Percentiles rank a stretch among this genome's conserved stretches.
phyloP scores from a whole-genome alignment of 192 early-diverging fungal species.

The Kickxella alabastrina region DNA sequence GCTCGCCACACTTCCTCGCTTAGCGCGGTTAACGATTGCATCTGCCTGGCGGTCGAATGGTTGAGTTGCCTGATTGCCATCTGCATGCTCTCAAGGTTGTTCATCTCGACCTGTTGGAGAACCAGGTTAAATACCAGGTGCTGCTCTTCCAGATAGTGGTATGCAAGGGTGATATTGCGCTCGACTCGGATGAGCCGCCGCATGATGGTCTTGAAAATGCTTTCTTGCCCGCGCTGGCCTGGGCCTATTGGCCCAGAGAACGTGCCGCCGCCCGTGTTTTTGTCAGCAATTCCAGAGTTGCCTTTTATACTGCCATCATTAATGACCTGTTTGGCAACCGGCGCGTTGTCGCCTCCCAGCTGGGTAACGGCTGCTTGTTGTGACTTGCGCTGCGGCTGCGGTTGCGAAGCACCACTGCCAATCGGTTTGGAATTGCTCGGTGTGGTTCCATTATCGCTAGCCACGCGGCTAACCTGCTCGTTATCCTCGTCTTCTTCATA shows the following conservation, averaged over 20 bases:
- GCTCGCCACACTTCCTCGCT: constrained; percentile 55
- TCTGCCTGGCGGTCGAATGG: constrained; percentile 58
- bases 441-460: not conserved
- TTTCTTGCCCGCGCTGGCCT: constrained; percentile 61
- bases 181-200: constrained; percentile 77
- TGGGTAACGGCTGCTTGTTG: no score
- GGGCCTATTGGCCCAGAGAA: no score
- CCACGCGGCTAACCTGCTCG: not conserved
- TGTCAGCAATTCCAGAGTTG: no score
- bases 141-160: constrained; percentile 75
- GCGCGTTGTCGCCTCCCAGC: no score
- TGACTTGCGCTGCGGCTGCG: no score
- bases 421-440: not conserved
- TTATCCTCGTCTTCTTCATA: not conserved
- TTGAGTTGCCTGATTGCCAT: constrained; percentile 65
- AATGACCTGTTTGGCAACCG: no score
- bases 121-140: constrained; percentile 66
- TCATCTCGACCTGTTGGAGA: constrained; percentile 56
- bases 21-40: constrained; percentile 58
- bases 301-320: no score
- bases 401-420: not conserved
- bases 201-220: constrained; percentile 88
- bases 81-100: constrained; percentile 61
- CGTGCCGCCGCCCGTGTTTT: no score
- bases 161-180: constrained; percentile 70